Evolutionary conservation across 345 rosid genomes (phyloP), one percentile per base, ranked within the genome.

Genomic region (Aquilaria yunnanensis): DNA sequence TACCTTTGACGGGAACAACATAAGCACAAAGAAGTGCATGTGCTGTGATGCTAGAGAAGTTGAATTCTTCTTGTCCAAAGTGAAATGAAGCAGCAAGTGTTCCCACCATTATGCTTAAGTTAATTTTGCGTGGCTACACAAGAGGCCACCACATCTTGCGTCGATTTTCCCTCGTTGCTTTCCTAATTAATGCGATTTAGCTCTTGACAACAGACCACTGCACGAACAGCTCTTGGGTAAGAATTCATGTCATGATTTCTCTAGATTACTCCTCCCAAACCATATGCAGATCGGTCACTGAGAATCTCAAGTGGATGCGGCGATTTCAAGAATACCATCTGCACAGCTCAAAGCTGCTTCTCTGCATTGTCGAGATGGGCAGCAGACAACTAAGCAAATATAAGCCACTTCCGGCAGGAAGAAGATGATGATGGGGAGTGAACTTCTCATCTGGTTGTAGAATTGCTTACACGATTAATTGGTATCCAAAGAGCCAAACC

Each of bases 221-320:
- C 57, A 54, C 85, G 73, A 31, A 90, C 83, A 11, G 85, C 77
- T 69, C 70, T 84, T 59, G 85, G 63, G 60, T 90, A 90, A 1
- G 92, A 88, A 63, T 74, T 82, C 84, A 90, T 81, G 74, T 90
- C 92, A 3, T 90, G 97, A 77, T 90, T 96, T 67, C 95, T 80
- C 23, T 79, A 81, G 51, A 90, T 87, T 57, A 82, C 75, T 66
- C 97, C 97, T 46, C 68, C 83, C 0, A 92, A 81, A 47, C 95
- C 97, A 57, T 90, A 90, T 10, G 97, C 90, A 0, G 84, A 62
- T 33, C 92, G 75, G 54, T 90, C 97, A 11, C 92, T 76, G 5
- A 90, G 77, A 70, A 88, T 88, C 66, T 90, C 97, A 0, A 88
- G 89, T 10, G 97, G 97, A 69, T 90, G 97, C 4, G 97, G 97